Conservation (phyloP, 176 grass and related monocot species). For the Dendrocalamus sinicus region DNA sequence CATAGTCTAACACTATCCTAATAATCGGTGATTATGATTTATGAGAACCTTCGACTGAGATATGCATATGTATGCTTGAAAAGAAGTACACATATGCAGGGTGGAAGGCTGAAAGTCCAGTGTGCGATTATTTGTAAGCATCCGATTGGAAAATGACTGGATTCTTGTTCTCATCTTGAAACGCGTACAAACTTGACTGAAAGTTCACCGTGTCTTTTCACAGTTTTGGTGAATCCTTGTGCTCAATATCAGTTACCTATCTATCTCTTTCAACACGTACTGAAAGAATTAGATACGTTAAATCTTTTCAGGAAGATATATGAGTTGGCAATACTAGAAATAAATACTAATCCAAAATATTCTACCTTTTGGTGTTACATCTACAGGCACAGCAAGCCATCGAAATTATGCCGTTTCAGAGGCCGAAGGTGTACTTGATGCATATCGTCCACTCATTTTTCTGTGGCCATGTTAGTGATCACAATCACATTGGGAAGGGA, state of each 20-base stretch:
- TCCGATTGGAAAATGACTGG: not conserved
- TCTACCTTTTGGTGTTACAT: not conserved
- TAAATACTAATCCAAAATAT: not conserved
- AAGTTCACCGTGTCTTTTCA: not conserved
- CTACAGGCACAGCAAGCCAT: not conserved
- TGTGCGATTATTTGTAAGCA: not conserved
- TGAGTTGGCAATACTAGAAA: not conserved
- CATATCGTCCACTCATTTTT: not conserved
- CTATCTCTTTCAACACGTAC: not conserved
- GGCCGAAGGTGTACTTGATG: not conserved
- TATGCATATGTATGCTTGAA: not conserved
- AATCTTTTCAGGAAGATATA: not conserved
- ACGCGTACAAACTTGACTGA: not conserved
- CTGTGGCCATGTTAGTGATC: conserved; percentile 2
- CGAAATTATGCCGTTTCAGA: not conserved
- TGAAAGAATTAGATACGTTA: not conserved
- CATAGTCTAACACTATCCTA: not conserved
- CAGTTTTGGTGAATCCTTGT: not conserved
- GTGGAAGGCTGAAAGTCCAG: not conserved
- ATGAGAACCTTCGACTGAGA: not conserved
- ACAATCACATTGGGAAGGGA: not conserved
- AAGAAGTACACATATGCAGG: not conserved
- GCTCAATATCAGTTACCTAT: not conserved
- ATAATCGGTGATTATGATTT: not conserved
- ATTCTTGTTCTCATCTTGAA: not conserved